Base-by-base conservation (phyloP, 805 yeast genomes). In the Candida andamanensis region DNA sequence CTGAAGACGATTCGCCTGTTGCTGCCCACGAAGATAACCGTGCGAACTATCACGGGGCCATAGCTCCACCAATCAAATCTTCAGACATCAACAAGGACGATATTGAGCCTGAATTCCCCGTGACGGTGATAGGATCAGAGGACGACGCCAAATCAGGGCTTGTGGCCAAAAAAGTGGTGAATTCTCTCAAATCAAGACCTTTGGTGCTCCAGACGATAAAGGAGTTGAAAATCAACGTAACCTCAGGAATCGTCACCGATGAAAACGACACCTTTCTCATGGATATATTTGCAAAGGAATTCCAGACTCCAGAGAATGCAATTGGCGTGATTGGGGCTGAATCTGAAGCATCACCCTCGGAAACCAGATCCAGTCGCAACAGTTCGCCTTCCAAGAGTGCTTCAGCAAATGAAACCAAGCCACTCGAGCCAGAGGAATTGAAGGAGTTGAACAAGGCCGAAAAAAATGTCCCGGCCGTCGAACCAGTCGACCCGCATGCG, bases 221-320 rank as follows among this genome's bases (percentile, higher is more conserved):
- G 33, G 56, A 51, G 29, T 40, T 59, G 29, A 48, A 34, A 30
- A 54, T 60, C 15, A 56, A 60, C 36, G 59, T 58, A 11, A 26
- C 27, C 13, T 45, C 56, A 14, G 66, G 66, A 6, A 35, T 42
- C 11, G 52, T 58, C 12, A 41, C 49, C 16, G 57, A 58, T 35
- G 60, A 56, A 30, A 41, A 42, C 13, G 59, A 56, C 15, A 28
- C 30, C 4, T 15, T 36, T 3, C 30, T 32, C 21, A 14, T 32
- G 28, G 15, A 10, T 4, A 27, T 10, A n/a, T 22, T 29, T 10
- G n/a, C n/a, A n/a, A n/a, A n/a, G n/a, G n/a, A n/a, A n/a, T n/a
- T n/a, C n/a, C n/a, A n/a, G n/a, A n/a, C n/a, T n/a, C n/a, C n/a
- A n/a, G n/a, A n/a, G n/a, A n/a, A n/a, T n/a, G n/a, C n/a, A n/a